These are phyloP conservation scores for Zoysia pacifica DNA, from an alignment of 176 grass and related monocot genomes.

Conservation along the genomic window DNA sequence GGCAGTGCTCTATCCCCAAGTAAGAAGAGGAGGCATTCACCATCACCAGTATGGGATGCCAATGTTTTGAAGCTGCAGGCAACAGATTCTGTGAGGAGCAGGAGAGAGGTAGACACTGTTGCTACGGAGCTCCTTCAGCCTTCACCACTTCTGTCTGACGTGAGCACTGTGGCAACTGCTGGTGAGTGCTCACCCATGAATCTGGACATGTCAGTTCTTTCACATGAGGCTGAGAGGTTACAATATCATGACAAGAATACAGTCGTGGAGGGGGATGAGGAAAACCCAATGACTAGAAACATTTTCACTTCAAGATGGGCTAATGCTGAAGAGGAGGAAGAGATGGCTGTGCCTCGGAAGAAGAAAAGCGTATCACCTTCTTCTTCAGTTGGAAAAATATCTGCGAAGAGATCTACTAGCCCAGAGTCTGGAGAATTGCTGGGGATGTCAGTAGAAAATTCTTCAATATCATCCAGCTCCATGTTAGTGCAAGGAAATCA, in stretches of 20 bases:
- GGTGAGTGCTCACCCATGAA: constrained; percentile 9
- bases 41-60: constrained; percentile 49
- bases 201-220: constrained; percentile 42
- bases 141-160: constrained; percentile 19
- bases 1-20: constrained; percentile 4
- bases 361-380: constrained; percentile 44
- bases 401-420: constrained; percentile 33
- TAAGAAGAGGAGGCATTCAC: constrained; percentile 75
- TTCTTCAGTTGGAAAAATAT: constrained; percentile 31
- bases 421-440: constrained; percentile 56
- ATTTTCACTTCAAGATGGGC: constrained; percentile 87
- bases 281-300: constrained; percentile 45
- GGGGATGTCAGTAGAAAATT: constrained; percentile 35
- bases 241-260: not conserved
- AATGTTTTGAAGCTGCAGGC: constrained; percentile 39
- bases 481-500: constrained; percentile 40
- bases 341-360: constrained; percentile 35
- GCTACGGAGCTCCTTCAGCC: constrained; percentile 18
- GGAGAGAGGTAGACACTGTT: not conserved
- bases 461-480: constrained; percentile 53
- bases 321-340: constrained; percentile 52
- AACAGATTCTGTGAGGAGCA: constrained; percentile 14
- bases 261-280: constrained; percentile 53
- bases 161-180: not conserved
- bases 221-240: constrained; percentile 18